Evolutionary conservation across 2,329 filamentous ascomycete species (phyloP), one percentile per base, ranked within the genome.

Genomic region (Botrytis byssoidea): DNA sequence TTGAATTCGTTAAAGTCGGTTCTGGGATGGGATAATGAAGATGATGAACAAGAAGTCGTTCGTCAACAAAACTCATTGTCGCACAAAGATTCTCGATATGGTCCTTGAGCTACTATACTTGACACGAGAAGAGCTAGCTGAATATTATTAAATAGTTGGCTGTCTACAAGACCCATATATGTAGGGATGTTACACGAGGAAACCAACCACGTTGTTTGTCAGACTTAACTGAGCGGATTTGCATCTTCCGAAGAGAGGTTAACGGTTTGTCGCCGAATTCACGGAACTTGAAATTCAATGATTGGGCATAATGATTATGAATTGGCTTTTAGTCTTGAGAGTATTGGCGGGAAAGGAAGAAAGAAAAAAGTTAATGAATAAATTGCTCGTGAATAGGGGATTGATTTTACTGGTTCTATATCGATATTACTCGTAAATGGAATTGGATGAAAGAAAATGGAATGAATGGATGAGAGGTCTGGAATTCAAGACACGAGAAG

Each of bases 21-120:
- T 44, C 67, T 79, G n/a, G 80, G 77, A 55, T 79, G 77, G 61
- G 76, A 76, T 40, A 74, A 72, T 65, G 75, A 76, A 18, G 73
- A 75, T 65, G 51, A 32, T 12, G 44, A 71, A n/a, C 37, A 22
- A 57, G 51, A 55, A 32, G 40, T 32, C 59, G 20, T 44, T n/a
- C 40, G 40, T 25, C 42, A 29, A 42, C 66, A 42, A 42, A 40
- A 42, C 37, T 20, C 69, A 25, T 40, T 32, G 18, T 70, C 16
- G 32, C 48, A 18, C 10, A 35, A 40, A 42, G 51, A 59, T 37
- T 12, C 48, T 57, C 66, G 44, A 63, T 16, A 42, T 46, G 68
- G 68, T 44, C 40, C 68, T 61, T 70, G 68, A 70, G 44, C 60
- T 8, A 61, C 44, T 20, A 20, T 3, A 57, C 51, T n/a, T n/a